phyloP scores from a whole-genome alignment of 768 basidiomycete species.

The Lactarius quietus region DNA sequence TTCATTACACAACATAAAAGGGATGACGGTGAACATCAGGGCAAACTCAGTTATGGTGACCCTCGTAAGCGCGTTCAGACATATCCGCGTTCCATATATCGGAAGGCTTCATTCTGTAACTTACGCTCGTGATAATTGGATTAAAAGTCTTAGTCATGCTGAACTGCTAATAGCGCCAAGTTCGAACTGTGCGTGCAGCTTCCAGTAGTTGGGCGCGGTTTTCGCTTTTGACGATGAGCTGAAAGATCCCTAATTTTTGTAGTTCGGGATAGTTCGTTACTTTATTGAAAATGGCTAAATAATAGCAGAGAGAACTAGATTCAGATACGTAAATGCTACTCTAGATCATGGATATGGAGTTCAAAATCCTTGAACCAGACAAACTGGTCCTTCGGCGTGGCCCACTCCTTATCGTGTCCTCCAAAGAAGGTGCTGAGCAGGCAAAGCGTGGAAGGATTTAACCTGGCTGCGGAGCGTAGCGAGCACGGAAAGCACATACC shows the following conservation, averaged over 20 bases:
- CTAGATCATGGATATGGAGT: slow-evolving; percentile 35
- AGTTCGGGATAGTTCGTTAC: not conserved
- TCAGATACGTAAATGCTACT: not conserved
- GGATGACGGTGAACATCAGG: too few species aligned
- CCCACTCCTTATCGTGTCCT: slow-evolving; percentile 62
- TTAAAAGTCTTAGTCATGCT: too few species aligned
- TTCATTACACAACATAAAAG: too few species aligned
- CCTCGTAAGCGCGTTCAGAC: too few species aligned
- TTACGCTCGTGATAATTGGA: too few species aligned
- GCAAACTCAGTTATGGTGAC: too few species aligned
- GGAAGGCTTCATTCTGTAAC: too few species aligned
- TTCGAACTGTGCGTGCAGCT: too few species aligned
- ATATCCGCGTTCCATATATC: too few species aligned
- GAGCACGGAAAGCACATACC: slow-evolving; percentile 37
- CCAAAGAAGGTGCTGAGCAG: slow-evolving; percentile 67
- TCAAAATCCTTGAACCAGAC: slow-evolving; percentile 72
- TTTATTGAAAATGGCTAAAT: not conserved
- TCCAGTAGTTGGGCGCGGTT: too few species aligned
- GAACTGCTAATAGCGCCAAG: too few species aligned
- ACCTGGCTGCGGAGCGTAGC: not conserved
- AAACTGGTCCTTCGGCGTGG: slow-evolving; percentile 71
- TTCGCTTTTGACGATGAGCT: too few species aligned
- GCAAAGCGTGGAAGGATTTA: not conserved
- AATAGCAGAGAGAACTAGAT: not conserved
- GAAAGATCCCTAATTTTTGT: not conserved